phyloP scores from a whole-genome alignment of 73 alveolate species.

The Paraurostyla sp. region DNA sequence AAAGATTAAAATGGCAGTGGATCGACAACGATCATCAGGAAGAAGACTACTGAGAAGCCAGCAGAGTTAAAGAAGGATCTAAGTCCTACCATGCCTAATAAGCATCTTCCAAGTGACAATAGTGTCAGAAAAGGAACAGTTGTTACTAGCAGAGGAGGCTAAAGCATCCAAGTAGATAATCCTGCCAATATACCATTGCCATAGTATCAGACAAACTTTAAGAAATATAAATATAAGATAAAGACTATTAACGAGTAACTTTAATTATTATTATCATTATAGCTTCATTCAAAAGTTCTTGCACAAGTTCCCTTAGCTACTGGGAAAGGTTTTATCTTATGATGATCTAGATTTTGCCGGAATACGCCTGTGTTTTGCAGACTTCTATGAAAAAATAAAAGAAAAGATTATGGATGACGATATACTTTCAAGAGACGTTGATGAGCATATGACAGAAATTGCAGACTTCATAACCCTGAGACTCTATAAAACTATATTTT shows the following conservation, averaged over 20 bases:
- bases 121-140: neutral
- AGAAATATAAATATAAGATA: neutral
- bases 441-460: constrained; percentile 57
- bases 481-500: constrained; percentile 15
- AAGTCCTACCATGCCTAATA: neutral
- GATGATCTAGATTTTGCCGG: constrained; percentile 60
- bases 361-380: neutral
- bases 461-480: constrained; percentile 35
- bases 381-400: constrained; percentile 7
- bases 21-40: too few species aligned
- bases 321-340: neutral
- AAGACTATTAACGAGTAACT: constrained; percentile 41
- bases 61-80: neutral
- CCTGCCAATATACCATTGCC: neutral
- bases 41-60: neutral
- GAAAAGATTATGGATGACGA: constrained; percentile 25
- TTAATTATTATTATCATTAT: neutral
- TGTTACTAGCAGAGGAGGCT: neutral
- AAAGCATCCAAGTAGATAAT: neutral
- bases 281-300: constrained; percentile 23
- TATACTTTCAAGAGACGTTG: constrained; percentile 26
- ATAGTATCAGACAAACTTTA: neutral
- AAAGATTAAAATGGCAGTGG: neutral
- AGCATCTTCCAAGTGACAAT: neutral
- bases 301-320: neutral